Base-by-base conservation (phyloP, 1,284 basidiomycete species). In the Puccinia horiana region DNA sequence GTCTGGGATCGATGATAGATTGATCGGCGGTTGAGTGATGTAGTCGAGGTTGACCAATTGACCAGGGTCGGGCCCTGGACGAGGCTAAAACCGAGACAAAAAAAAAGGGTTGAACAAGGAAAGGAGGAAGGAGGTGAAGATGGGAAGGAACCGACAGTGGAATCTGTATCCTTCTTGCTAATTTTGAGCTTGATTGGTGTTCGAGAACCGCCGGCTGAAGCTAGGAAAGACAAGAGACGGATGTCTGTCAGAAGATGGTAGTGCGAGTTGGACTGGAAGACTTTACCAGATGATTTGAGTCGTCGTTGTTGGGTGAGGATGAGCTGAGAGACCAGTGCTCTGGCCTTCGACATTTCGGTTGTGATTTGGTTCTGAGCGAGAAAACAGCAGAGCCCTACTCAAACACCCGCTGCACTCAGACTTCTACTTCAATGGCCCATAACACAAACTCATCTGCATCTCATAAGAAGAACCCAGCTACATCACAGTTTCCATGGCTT, bases 111-210 rank as follows among this genome's bases (percentile, higher is more conserved):
- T 40, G 1, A 11, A 9, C n/a, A 35, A 1, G 23, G 20, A 49
- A 49, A 32, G 23, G 49, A n/a, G 26, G 35, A 37, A 20, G 3
- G 40, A 40, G 54, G 18, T 4, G 52, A n/a, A 61, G 26, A 8
- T 11, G 54, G 49, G 16, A 3, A 37, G 32, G 18, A n/a, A 47
- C 54, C 9, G 29, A 77, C 44, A 1, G 12, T 49, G n/a, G 63
- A 40, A 1, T 65, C 76, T n/a, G 76, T n/a, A 63, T 77, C 76
- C 40, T 77, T 77, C 63, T 77, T 77, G 32, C 67, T 77, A 18
- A 77, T 77, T 11, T 77, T 77, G 56, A 77, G 20, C 49, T 77
- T 77, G 61, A 77, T 77, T 8, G 76, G 76, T 67, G 76, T 77
- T 8, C 76, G 54, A 42, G 40, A 35, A 23, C 76, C 76, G 16